These are phyloP conservation scores for Dujonia santamariae DNA, from an alignment of 1,139 yeast species.

Conservation along the genomic window DNA sequence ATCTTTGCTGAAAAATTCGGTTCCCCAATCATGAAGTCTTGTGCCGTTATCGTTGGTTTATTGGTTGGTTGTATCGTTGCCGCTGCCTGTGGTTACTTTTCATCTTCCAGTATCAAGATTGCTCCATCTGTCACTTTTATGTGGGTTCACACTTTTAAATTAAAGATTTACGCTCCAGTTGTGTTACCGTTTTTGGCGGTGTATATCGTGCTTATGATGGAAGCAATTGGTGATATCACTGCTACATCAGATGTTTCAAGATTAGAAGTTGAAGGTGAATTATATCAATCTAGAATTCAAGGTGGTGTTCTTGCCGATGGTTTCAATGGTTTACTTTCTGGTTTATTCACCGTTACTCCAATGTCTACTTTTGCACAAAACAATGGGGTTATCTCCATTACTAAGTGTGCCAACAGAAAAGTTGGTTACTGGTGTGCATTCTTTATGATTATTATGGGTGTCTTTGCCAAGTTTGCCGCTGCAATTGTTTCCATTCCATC, in stretches of 20 bases:
- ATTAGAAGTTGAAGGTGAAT: conserved; percentile 74
- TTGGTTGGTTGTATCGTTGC: conserved; percentile 88
- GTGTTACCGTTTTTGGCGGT: conserved; percentile 82
- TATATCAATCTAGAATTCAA: conserved; percentile 81
- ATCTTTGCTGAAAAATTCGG: conserved; percentile 82
- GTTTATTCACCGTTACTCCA: conserved; percentile 75
- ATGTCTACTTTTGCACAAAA: conserved; percentile 90
- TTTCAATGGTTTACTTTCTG: conserved; percentile 66
- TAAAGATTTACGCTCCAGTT: conserved; percentile 75
- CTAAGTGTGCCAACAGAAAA: conserved; percentile 82
- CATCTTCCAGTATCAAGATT: conserved; percentile 45
- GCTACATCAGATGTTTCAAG: conserved; percentile 91
- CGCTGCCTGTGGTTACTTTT: conserved; percentile 84
- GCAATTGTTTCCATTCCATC: conserved; percentile 82
- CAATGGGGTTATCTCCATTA: conserved; percentile 87
- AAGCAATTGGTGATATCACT: conserved; percentile 89
- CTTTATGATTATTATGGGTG: conserved; percentile 79
- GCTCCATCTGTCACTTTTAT: conserved; percentile 86
- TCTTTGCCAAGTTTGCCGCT: conserved; percentile 86
- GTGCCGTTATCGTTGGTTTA: conserved; percentile 84
- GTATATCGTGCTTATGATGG: conserved; percentile 79
- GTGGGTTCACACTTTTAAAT: conserved; percentile 83
- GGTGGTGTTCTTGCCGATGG: conserved; percentile 91
- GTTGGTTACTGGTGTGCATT: conserved; percentile 91
- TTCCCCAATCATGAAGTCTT: conserved; percentile 90